These are phyloP conservation scores for Casuarina glauca DNA, from an alignment of 306 rosid genomes.

Conservation along the genomic window DNA sequence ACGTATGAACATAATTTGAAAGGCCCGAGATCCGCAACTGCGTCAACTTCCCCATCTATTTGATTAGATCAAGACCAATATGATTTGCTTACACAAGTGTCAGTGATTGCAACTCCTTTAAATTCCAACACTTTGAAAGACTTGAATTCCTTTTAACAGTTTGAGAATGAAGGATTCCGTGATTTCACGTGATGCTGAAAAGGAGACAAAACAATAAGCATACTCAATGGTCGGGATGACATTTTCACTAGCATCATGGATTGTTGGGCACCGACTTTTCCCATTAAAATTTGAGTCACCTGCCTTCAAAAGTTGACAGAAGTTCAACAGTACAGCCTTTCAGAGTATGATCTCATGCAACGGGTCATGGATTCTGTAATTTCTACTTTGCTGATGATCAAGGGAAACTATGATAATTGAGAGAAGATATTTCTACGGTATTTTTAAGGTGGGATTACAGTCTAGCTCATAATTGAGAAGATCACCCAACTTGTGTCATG, in stretches of 20 bases:
- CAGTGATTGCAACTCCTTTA: too few species aligned
- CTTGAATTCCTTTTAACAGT: neutral
- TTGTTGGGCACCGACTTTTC: neutral
- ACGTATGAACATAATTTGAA: too few species aligned
- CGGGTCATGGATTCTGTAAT: neutral
- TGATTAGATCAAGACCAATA: too few species aligned
- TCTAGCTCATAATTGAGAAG: conserved; percentile 1
- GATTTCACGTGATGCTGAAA: neutral
- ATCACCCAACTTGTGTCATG: conserved; percentile 9
- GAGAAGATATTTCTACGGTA: neutral
- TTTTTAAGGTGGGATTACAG: conserved; percentile 3
- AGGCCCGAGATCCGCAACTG: too few species aligned
- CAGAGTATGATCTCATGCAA: neutral
- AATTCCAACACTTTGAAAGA: conserved; percentile 8
- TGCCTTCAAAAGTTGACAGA: neutral
- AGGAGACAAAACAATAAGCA: neutral
- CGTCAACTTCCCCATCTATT: too few species aligned
- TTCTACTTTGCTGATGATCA: neutral
- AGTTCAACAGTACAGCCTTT: neutral
- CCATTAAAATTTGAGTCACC: neutral
- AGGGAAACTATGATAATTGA: conserved; percentile 14
- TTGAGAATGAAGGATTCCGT: neutral
- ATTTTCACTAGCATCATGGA: neutral
- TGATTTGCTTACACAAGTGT: too few species aligned
- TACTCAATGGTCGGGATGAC: neutral